Evolutionary conservation across 352 stramenopile species (phyloP).

Genomic region (Phytophthora agathidicida): DNA sequence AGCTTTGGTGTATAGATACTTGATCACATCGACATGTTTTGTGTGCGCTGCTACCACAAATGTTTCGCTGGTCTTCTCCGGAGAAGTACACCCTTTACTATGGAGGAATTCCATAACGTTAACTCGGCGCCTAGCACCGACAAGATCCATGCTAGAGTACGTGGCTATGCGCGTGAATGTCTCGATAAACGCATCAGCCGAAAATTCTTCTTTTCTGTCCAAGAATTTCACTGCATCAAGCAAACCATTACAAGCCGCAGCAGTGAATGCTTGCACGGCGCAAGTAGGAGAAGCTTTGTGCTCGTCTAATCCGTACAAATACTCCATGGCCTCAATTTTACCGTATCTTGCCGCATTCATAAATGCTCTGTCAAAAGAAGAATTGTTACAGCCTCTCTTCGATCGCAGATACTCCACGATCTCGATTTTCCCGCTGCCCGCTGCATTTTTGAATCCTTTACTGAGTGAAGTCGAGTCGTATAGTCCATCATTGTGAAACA

Average conservation of each 20-base stretch:
- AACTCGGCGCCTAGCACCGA: neutral
- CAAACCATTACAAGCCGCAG: neutral
- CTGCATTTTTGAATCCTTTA: neutral
- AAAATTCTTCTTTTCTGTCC: neutral
- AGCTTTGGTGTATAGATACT: no score
- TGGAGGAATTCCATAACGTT: neutral
- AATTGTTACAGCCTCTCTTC: neutral
- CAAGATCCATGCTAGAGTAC: neutral
- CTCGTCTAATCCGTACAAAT: neutral
- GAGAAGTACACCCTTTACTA: neutral
- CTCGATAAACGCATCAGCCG: neutral
- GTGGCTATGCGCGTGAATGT: neutral
- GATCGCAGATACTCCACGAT: neutral
- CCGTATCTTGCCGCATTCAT: neutral
- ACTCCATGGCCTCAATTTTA: slow-evolving; percentile 3
- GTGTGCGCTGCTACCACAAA: no score
- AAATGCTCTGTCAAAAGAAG: neutral
- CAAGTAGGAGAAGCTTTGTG: neutral
- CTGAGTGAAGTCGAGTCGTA: neutral
- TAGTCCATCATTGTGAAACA: neutral
- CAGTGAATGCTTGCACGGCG: neutral
- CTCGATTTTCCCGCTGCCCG: neutral
- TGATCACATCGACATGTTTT: no score
- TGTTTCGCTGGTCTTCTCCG: no score
- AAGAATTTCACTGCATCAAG: slow-evolving; percentile 2